phyloP scores from a whole-genome alignment of 208 protist species.

The Leishmania braziliensis region DNA sequence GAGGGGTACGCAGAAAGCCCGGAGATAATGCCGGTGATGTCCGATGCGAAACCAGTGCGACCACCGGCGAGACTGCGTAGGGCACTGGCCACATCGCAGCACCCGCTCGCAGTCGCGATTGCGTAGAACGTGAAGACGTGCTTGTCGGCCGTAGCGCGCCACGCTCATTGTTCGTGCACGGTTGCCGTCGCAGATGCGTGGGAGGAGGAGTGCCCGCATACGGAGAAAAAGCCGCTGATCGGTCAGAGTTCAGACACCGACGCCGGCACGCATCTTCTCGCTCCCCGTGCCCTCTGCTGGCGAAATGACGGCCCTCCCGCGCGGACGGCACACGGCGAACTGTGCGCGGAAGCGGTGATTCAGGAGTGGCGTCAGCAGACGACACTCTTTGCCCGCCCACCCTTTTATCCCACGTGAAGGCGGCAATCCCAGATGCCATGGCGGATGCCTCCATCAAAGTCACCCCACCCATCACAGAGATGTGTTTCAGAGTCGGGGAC shows the following conservation, averaged over 20 bases:
- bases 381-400: background rate
- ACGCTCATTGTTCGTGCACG: background rate
- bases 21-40: background rate
- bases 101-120: background rate
- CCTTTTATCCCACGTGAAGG: conserved; percentile 21
- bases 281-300: background rate
- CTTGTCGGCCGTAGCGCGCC: background rate
- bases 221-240: background rate
- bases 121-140: background rate
- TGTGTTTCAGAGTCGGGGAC: conserved; percentile 38
- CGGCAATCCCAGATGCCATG: conserved; percentile 41
- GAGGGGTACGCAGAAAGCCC: background rate
- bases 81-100: background rate
- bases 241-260: background rate
- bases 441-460: conserved; percentile 53
- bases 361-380: background rate
- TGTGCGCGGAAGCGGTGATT: background rate
- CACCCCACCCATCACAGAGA: conserved; percentile 54
- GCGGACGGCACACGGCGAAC: background rate
- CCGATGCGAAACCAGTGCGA: background rate
- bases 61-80: background rate
- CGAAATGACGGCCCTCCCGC: background rate
- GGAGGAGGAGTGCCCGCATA: background rate
- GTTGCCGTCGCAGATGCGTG: background rate
- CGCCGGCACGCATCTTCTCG: background rate